Conservation (phyloP, 2,329 filamentous ascomycete genomes). For the Tolypocladium endophyticum region DNA sequence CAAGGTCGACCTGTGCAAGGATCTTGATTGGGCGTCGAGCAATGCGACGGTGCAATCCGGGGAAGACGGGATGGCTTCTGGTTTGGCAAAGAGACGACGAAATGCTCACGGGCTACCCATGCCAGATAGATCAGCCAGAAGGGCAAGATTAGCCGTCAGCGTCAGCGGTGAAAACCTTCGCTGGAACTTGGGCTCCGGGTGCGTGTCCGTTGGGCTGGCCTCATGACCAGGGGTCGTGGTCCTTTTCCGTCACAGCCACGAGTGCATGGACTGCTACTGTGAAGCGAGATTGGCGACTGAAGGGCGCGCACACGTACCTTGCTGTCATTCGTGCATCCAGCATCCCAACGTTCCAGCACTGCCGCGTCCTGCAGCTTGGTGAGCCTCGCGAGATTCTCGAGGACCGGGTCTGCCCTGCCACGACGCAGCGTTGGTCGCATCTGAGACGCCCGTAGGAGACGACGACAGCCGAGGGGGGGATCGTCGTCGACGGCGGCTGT, state of each 20-base stretch:
- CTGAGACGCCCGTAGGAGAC: no score
- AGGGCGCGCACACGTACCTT: neutral
- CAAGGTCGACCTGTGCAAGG: neutral
- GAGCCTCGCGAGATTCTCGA: neutral
- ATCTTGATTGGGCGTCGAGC: neutral
- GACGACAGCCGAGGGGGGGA: neutral
- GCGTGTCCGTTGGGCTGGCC: neutral
- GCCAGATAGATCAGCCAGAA: no score
- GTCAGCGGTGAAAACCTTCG: neutral
- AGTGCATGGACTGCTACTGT: neutral
- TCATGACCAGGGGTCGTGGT: neutral
- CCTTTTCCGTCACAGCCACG: neutral
- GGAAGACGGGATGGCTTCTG: neutral
- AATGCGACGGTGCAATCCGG: neutral
- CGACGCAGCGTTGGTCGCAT: no score
- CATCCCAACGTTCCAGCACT: neutral
- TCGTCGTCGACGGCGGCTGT: neutral
- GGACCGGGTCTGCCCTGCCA: neutral
- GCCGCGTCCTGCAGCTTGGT: neutral
- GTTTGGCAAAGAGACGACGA: neutral
- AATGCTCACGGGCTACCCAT: no score
- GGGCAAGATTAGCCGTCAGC: neutral
- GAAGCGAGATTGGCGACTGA: neutral
- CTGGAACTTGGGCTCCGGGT: neutral
- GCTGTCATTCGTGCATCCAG: neutral